Percentiles rank a stretch among this genome's conserved stretches.
phyloP scores from a whole-genome alignment of 129 eudicot species.

The Gnaphalium uliginosum region DNA sequence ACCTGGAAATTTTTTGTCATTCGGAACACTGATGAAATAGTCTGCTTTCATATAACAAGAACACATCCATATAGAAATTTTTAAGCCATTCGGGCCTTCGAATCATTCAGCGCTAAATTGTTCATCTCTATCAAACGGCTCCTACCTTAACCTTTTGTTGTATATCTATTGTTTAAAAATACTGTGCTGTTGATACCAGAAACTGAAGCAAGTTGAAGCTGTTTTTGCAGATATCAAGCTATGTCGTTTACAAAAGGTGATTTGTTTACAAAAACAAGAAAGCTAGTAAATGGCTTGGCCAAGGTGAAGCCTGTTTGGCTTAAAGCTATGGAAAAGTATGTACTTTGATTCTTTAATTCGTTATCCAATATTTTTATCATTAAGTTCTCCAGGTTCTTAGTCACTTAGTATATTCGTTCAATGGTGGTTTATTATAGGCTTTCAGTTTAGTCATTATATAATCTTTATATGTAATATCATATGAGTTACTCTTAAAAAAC shows the following conservation, averaged over 20 bases:
- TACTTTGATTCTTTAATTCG: background rate
- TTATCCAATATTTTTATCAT: background rate
- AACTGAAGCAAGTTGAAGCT: background rate
- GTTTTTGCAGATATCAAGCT: constrained; percentile 22
- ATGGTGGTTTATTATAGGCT: background rate
- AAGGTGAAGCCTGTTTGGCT: constrained; percentile 85
- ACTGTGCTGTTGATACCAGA: background rate
- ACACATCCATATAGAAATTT: too few species aligned
- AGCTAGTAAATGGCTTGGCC: constrained; percentile 84
- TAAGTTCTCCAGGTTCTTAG: background rate
- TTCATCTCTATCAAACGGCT: background rate
- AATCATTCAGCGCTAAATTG: background rate
- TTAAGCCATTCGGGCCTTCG: background rate
- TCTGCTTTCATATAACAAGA: too few species aligned
- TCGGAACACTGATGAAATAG: too few species aligned
- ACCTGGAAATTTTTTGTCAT: too few species aligned
- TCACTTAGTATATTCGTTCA: background rate
- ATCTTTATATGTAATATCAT: background rate
- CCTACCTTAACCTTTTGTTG: background rate
- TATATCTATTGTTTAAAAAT: background rate
- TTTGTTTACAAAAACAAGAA: constrained; percentile 75
- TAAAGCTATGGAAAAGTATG: constrained; percentile 89
- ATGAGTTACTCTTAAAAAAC: background rate
- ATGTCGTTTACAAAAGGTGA: constrained; percentile 95
- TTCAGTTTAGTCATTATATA: background rate